Base-by-base conservation (phyloP, 768 basidiomycete genomes). In the Phylloporus arenicola region DNA sequence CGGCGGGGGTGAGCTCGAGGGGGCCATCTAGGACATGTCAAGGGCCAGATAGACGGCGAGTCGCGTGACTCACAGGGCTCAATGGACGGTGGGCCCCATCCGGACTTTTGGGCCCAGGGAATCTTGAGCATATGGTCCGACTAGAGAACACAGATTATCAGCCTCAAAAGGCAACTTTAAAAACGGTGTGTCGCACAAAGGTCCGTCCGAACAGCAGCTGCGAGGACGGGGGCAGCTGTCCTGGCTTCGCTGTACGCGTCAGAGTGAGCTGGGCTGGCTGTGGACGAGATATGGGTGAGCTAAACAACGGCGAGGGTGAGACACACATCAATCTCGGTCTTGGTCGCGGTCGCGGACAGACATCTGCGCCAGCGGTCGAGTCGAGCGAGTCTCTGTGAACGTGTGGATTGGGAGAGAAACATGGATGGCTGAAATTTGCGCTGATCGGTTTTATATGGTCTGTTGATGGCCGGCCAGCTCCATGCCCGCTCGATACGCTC, bases 121-220 rank as follows among this genome's bases (percentile, higher is more conserved):
- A 83, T 80, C 35, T 76, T 83, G 35, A 93, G 68, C 91, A 93
- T 93, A 65, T 93, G 90, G 68, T 93, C 86, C 40, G 87, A 88
- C 86, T 86, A 57, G 14, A 30, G 38, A 44, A 55, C 19, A 43
- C 19, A 16, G 16, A 30, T 38, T 58, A 51, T 46, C 45, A 35
- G 48, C 43, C 47, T 29, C 48, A 46, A 45, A 27, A 52, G 48
- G 43, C 45, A 50, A 43, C 49, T 39, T 31, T 16, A 35, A 31
- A 33, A 38, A 35, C 24, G 17, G 27, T 12, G 45, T 31, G 52
- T 64, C 82, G 71, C 63, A 87, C 86, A 60, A 95, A 94, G 20
- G 83, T 88, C 62, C 82, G 83, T 0, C 94, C 94, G 61, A 95
- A 98, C 7, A 86, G 75, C 48, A 96, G 77, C 30, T 75, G 75